Conservation (phyloP, 2,329 filamentous ascomycete genomes). For the Colletotrichum simmondsii region DNA sequence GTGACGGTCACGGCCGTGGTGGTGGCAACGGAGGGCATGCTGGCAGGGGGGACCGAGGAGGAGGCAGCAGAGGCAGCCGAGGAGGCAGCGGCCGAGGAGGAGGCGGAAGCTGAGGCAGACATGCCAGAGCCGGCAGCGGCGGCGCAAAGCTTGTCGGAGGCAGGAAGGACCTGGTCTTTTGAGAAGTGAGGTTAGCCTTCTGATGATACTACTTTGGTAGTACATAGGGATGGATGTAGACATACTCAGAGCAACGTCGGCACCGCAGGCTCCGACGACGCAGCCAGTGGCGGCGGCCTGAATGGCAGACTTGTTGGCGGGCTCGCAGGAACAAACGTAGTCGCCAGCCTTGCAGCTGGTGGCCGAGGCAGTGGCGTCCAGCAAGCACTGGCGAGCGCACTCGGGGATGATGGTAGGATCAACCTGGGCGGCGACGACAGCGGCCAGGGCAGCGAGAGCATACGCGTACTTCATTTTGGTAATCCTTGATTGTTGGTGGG, state of each 20-base stretch:
- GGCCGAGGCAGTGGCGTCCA: slow-evolving; percentile 42
- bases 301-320: slow-evolving; percentile 46
- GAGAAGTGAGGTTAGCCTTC: slow-evolving; percentile 12
- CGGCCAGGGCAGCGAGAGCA: slow-evolving; percentile 44
- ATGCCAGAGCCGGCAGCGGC: slow-evolving; percentile 20
- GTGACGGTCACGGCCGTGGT: slow-evolving; percentile 20
- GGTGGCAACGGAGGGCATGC: slow-evolving; percentile 20
- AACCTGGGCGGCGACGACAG: slow-evolving; percentile 45
- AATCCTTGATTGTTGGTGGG: slow-evolving; percentile 23
- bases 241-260: slow-evolving; percentile 51
- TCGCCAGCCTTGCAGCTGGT: slow-evolving; percentile 47
- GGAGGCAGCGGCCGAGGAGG: neutral
- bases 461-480: slow-evolving; percentile 37
- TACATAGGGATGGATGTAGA: slow-evolving; percentile 20
- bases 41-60: slow-evolving; percentile 13
- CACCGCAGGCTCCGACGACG: slow-evolving; percentile 49
- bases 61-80: neutral
- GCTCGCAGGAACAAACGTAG: slow-evolving; percentile 45
- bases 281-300: slow-evolving; percentile 46
- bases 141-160: slow-evolving; percentile 48
- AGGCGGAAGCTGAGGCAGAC: slow-evolving; percentile 13
- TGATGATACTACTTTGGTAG: too few relatives aligned
- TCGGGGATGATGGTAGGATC: slow-evolving; percentile 39
- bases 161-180: slow-evolving; percentile 52
- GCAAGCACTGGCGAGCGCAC: slow-evolving; percentile 51